Conservation (phyloP, 1,139 yeast genomes). For the Scheffersomyces parashehatae region DNA sequence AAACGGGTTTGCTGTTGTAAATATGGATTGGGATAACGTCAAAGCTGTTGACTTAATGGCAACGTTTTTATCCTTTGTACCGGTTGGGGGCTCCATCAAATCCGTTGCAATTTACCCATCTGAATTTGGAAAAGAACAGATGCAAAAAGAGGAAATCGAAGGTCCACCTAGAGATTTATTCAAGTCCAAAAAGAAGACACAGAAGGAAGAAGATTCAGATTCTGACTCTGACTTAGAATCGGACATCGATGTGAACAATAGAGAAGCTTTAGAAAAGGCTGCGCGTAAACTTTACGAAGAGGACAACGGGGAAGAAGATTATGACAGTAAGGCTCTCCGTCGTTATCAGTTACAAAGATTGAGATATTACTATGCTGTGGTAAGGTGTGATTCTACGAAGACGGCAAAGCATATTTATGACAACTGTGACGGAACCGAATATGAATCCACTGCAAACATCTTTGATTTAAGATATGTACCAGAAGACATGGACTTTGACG, state of each 20-base stretch:
- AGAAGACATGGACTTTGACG: conserved; percentile 84
- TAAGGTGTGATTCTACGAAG: conserved; percentile 70
- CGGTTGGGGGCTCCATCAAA: conserved; percentile 67
- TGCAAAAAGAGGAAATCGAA: conserved; percentile 85
- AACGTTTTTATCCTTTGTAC: conserved; percentile 84
- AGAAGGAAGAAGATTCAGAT: conserved; percentile 22
- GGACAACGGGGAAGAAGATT: conserved; percentile 70
- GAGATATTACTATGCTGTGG: conserved; percentile 92
- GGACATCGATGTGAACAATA: conserved; percentile 46
- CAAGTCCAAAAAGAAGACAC: conserved; percentile 36
- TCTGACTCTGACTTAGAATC: conserved; percentile 45
- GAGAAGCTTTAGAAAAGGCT: conserved; percentile 48
- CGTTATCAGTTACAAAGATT: conserved; percentile 85
- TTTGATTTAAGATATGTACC: conserved; percentile 94
- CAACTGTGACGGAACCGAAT: conserved; percentile 93
- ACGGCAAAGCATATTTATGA: conserved; percentile 80
- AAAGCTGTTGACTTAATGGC: conserved; percentile 87
- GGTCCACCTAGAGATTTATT: conserved; percentile 94
- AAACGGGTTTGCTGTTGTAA: conserved; percentile 81
- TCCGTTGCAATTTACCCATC: conserved; percentile 85
- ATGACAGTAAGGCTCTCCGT: conserved; percentile 63
- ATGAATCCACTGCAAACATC: conserved; percentile 91
- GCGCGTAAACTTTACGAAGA: conserved; percentile 70
- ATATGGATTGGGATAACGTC: conserved; percentile 96
- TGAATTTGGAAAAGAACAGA: conserved; percentile 89